Evolutionary conservation across 2,329 filamentous ascomycete genomes (phyloP).

Genomic region (Neospermospora avenae): DNA sequence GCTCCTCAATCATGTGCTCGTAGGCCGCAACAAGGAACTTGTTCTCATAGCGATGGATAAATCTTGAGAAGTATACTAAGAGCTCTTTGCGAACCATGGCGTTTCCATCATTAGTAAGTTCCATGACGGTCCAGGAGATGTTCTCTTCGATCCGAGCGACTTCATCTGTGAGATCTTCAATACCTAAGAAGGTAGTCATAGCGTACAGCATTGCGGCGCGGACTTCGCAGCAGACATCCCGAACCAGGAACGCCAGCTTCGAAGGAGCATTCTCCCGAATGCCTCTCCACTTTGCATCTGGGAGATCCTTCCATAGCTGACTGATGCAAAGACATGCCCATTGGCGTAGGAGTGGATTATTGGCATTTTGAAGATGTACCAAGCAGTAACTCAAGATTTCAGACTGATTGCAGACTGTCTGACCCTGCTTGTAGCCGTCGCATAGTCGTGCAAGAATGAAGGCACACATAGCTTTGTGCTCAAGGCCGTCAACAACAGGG

Average conservation of each 20-base stretch:
- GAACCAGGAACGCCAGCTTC: constrained; percentile 74
- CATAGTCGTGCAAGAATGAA: constrained; percentile 98
- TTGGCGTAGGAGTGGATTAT: constrained; percentile 85
- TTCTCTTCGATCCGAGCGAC: constrained; percentile 88
- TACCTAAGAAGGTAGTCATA: constrained; percentile 89
- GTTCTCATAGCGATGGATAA: constrained; percentile 84
- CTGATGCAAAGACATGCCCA: constrained; percentile 96
- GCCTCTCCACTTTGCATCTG: constrained; percentile 94
- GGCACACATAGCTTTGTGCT: constrained; percentile 98
- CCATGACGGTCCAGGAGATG: constrained; percentile 81
- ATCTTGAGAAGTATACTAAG: constrained; percentile 88
- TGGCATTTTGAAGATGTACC: constrained; percentile 75
- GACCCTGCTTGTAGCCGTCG: constrained; percentile 88
- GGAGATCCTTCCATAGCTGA: constrained; percentile 87
- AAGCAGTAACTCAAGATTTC: constrained; percentile 90
- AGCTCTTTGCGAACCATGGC: constrained; percentile 92
- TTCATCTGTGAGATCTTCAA: constrained; percentile 87
- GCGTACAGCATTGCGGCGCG: constrained; percentile 91
- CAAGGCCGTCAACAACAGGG: constrained; percentile 81
- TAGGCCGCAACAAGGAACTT: constrained; percentile 91
- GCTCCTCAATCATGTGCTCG: constrained; percentile 85
- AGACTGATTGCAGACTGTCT: constrained; percentile 84
- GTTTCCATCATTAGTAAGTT: constrained; percentile 92
- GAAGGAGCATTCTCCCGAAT: constrained; percentile 79
- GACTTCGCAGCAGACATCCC: constrained; percentile 88